Evolutionary conservation across 148 eudicot species (phyloP), one percentile per base, ranked within the genome.

Genomic region (Rhododendron ovatum): DNA sequence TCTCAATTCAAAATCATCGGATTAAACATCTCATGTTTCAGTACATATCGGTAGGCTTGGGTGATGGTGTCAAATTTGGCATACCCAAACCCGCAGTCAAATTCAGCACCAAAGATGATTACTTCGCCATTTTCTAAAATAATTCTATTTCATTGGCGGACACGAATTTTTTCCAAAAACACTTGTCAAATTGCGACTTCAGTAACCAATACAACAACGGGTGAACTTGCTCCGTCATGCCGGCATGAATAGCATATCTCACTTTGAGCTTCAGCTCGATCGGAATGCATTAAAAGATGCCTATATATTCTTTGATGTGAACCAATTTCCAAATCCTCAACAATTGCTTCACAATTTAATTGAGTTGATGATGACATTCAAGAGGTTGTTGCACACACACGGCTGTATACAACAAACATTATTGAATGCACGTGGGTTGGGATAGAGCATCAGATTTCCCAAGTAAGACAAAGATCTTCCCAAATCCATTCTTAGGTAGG

Each of bases 401-500:
- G 24, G 63, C 63, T 57, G 18, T 80, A 26, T 30, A 35, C 17
- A 17, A 59, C 35, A 35, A 14, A 69, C 28, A 39, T 59, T 59
- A 43, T 79, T 78, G 73, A 63, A 78, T 63, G 20, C 61, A 55
- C 61, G 47, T 8, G 43, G 48, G 47, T 26, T 41, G 80, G 78
- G 45, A 7, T 37, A 22, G 48, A 59, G 73, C 33, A 33, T 30
- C n/a, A 17, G 43, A 81, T 53, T 33, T 81, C 10, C 24, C 55
- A 51, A 33, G 13, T 51, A 9, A 14, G 59, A 81, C 12, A 77
- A 35, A 5, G 17, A 37, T 48, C 59, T 59, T 45, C 37, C n/a
- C 18, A 7, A 33, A 57, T 82, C 73, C 84, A 6, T 55, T 77
- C 75, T 77, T 59, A 85, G 83, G 63, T 85, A 63, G 76, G 77